Base-by-base conservation (phyloP, 2,329 filamentous ascomycete species). In the Curvularia verruculosa region DNA sequence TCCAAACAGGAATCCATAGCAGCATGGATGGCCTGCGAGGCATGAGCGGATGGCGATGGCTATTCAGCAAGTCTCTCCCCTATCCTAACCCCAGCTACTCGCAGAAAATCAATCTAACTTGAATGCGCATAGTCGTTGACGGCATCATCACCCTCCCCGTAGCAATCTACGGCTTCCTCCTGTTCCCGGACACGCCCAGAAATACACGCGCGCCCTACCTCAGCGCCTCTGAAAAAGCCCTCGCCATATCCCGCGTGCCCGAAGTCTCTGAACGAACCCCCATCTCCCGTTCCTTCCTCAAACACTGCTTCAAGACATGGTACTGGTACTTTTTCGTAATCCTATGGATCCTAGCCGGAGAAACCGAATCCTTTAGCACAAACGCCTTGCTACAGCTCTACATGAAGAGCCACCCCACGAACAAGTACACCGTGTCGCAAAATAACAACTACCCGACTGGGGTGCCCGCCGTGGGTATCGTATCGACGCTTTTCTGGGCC, bases 341-440 rank as follows among this genome's bases (percentile, higher is more conserved):
- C 4, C 82, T 90, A 0, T 90, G 87, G 87, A 83, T 89, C 61
- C 85, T 91, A 39, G 88, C 87, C 0, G 87, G 88, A 28, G 87
- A 90, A 68, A 87, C 86, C 0, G 89, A 92, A 70, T 89, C 86
- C 0, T 91, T 90, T 72, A 85, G 83, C 50, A 82, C 83, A 19
- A 90, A 91, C 71, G 79, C 84, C 0, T 78, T 90, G 1, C 66
- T 85, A 0, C 75, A 79, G 0, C 63, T 85, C 1, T 84, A 83
- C 60, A 79, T 84, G 78, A 80, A 81, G 56, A 68, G 76, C 0
- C 77, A 82, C 51, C 78, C 79, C 0, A 79, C 74, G 0, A 77
- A 74, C 1, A 73, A 74, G 18, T 84, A 83, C 60, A 76, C 77
- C 3, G 73, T 84, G 1, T 65, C 81, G 1, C 80, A 84, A 57